Evolutionary conservation across 1,139 yeast species (phyloP), one percentile per base, ranked within the genome.

Genomic region (Pneumocystis oryctolagi): DNA sequence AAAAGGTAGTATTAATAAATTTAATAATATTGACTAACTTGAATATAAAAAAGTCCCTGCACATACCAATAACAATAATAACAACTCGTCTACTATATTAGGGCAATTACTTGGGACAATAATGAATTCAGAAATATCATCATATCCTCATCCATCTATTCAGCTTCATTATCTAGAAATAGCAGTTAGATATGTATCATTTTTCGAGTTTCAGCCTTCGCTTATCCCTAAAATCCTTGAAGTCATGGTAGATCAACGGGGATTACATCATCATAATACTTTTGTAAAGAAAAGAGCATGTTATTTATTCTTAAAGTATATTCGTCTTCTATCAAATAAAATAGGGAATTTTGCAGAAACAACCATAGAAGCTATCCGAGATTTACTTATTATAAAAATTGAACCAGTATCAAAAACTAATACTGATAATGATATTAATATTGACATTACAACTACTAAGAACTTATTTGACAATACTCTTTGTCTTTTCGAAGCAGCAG

Each of bases 201-300:
- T 86, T 68, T 81, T 89, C 70, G 79, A 78, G 62, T 77, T 80
- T 56, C 70, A 71, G 58, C 68, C 72, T 47, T 84, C 80, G 57
- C 76, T 87, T 60, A 77, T 87, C 12, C 73, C 82, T 65, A 81
- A 84, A 66, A 84, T 87, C 31, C 76, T 92, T 66, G 87, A 87
- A 68, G 80, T 87, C 35, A 92, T 92, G 72, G 83, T 89, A 60
- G 84, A 92, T 47, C 84, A 84, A 35, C 78, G 84, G 68, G 97
- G 97, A 16, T 81, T 92, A 66, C 89, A 88, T 72, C 88, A 85
- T 73, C 77, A 79, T 3, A 78, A 80, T 67, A 85, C 82, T 65
- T 84, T 83, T 67, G 96, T 90, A 12, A 83, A 90, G 69, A 79
- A 84, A 65, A 83, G 97, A 73, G 80, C 94, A 62, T 92, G 98